A percentile compares a stretch with the other conserved stretches of the same genome.
phyloP scores from a whole-genome alignment of 176 grass and related monocot species.

The Saccharum spontaneum region DNA sequence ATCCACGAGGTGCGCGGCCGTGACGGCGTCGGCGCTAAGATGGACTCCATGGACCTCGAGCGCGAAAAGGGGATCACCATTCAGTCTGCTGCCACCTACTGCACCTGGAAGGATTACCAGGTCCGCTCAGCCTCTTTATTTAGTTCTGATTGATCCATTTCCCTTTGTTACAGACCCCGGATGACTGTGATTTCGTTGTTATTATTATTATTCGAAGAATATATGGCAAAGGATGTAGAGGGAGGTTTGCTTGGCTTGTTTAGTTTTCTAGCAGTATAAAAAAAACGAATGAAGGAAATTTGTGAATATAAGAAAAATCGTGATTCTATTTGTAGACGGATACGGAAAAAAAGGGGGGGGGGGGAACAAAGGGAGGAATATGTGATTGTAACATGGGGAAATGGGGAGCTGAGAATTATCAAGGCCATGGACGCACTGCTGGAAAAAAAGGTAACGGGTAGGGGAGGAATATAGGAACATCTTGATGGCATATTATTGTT shows the following conservation, averaged over 20 bases:
- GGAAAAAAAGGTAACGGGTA: not conserved
- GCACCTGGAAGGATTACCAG: constrained; percentile 94
- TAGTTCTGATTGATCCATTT: not conserved
- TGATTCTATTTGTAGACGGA: not conserved
- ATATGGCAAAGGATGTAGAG: not conserved
- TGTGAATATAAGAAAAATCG: not conserved
- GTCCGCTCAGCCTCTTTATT: constrained; percentile 11
- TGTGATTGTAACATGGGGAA: constrained; percentile 1
- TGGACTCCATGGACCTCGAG: constrained; percentile 99
- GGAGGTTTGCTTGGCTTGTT: not conserved
- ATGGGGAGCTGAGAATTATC: not conserved
- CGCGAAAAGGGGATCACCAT: constrained; percentile 97
- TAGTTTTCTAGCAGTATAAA: not conserved
- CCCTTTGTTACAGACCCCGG: not conserved
- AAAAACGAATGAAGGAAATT: constrained; percentile 5
- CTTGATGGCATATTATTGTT: not conserved
- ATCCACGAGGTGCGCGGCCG: constrained; percentile 94
- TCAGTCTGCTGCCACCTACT: constrained; percentile 96
- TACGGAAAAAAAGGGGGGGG: not conserved
- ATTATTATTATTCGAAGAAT: not conserved
- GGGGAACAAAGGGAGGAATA: not conserved
- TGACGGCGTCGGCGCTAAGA: constrained; percentile 91
- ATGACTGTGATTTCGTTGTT: not conserved
- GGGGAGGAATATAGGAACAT: not conserved
- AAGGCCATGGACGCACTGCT: not conserved